Evolutionary conservation across 1,284 basidiomycete genomes (phyloP), one percentile per base, ranked within the genome.

Genomic region (Amylostereum areolatum): DNA sequence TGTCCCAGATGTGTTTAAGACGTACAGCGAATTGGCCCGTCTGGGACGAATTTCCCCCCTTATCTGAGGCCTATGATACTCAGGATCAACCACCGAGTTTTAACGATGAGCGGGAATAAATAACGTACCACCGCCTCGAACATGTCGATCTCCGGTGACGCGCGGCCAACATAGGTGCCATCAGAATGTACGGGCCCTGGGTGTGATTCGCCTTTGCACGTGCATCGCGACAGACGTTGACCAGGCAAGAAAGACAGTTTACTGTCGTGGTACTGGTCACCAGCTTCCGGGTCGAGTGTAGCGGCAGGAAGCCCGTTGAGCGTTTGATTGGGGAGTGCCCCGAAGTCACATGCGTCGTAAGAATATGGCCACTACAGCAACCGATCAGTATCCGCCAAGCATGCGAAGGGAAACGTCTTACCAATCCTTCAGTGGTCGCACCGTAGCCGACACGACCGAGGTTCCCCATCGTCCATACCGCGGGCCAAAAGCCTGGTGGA

Each of bases 371-470:
- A 78, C 70, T 69, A 46, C 12, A 18, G 18, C 28, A 39, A 24
- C 27, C 24, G 29, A 41, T 11, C n/a, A 25, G 32, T 7, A 36
- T 28, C 9, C 11, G 6, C 10, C 36, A 49, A 41, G 34, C 18
- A 35, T 1, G 18, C 27, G 25, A 40, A 18, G 18, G 18, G 1
- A 18, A 18, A 18, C 18, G 37, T 53, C 66, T 39, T 6, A 39
- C 37, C 66, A 72, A 69, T 25, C 78, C 81, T 32, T 84, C 77
- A n/a, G 77, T 72, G 12, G 75, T 73, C 0, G 79, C 78, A 51
- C 81, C 80, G 61, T 80, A 82, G 2, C 80, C 81, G 3, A 80
- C 77, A 34, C 81, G 70, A 3, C 79, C 77, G 3, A 78, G 62
- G 49, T 78, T 78, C 24, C 75, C 77, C 74, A 77, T 74, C 3